Evolutionary conservation across 371 early-diverging fungal genomes (phyloP), one percentile per base, ranked within the genome.

Genomic region (Syncephalastrum racemosum): DNA sequence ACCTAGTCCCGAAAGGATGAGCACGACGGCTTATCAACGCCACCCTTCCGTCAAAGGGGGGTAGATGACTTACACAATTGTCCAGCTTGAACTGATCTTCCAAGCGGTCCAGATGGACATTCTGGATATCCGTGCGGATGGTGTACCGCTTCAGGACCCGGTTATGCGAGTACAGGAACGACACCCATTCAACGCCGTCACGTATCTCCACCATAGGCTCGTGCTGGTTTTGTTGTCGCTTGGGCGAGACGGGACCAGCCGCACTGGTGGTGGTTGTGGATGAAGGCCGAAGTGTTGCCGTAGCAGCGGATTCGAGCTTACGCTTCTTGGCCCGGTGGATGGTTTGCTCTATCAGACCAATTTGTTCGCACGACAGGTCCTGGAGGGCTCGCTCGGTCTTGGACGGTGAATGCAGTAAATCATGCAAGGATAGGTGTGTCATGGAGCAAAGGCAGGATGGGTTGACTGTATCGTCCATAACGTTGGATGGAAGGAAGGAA

Each of bases 101-200:
- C 22, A 95, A 62, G 18, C 74, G 72, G 20, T 75, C 70, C 13
- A 85, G 59, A 48, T 76, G 68, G 3, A 91, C 81, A 47, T 70
- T 68, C 24, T 90, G 87, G 50, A 94, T 74, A 71, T 94, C 94
- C 42, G 87, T 90, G 20, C 92, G 84, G 44, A 94, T 88, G 49
- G 77, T 79, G 63, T 89, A 93, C 47, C 86, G 81, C 43, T 83
- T 83, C 14, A 80, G 58, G 4, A 70, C 68, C 13, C 89, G 85
- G 57, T 86, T 85, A 44, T 80, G 75, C 16, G 88, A 84, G 61
- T 89, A 90, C 0, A 74, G 71, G 70, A 90, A 89, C 7, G 77
- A 75, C 41, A 90, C 79, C 82, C 83, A 90, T 60, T 88, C 87
- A 10, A 87, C 68, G 13, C 86, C 88, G 56, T 89, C 78, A 16